phyloP scores from a whole-genome alignment of 805 yeast genomes.

The Millerozyma miso region DNA sequence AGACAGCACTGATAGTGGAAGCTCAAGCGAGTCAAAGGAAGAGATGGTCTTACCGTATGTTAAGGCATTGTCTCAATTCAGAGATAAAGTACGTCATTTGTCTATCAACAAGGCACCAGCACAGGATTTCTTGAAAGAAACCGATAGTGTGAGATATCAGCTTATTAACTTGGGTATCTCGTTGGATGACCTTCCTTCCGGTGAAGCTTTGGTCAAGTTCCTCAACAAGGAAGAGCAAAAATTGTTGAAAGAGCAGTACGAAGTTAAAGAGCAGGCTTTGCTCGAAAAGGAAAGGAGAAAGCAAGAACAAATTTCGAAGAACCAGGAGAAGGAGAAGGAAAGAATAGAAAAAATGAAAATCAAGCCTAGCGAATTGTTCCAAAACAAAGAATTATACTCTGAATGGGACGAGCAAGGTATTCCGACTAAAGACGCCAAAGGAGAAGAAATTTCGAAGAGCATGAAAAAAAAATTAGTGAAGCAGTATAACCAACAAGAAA shows the following conservation, averaged over 20 bases:
- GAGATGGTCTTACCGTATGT: slow-evolving; percentile 77
- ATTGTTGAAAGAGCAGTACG: slow-evolving; percentile 58
- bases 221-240: slow-evolving; percentile 64
- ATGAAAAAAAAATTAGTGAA: slow-evolving; percentile 78
- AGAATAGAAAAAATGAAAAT: slow-evolving; percentile 62
- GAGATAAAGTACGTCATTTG: slow-evolving; percentile 73
- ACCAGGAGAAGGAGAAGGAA: slow-evolving; percentile 62
- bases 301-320: slow-evolving; percentile 43
- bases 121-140: slow-evolving; percentile 55
- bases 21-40: slow-evolving; percentile 37
- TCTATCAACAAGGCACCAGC: slow-evolving; percentile 61
- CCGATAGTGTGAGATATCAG: slow-evolving; percentile 72
- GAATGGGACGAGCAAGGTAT: slow-evolving; percentile 86
- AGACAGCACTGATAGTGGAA: slow-evolving; percentile 24
- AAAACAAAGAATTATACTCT: slow-evolving; percentile 47
- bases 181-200: slow-evolving; percentile 81
- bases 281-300: slow-evolving; percentile 58
- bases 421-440: slow-evolving; percentile 71
- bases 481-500: slow-evolving; percentile 74
- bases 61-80: slow-evolving; percentile 68
- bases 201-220: slow-evolving; percentile 81
- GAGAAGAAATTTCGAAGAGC: slow-evolving; percentile 83
- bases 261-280: slow-evolving; percentile 56
- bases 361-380: slow-evolving; percentile 72
- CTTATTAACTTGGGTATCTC: slow-evolving; percentile 74